Evolutionary conservation across 257 asterid genomes (phyloP).

Genomic region (Scutellaria barbata): DNA sequence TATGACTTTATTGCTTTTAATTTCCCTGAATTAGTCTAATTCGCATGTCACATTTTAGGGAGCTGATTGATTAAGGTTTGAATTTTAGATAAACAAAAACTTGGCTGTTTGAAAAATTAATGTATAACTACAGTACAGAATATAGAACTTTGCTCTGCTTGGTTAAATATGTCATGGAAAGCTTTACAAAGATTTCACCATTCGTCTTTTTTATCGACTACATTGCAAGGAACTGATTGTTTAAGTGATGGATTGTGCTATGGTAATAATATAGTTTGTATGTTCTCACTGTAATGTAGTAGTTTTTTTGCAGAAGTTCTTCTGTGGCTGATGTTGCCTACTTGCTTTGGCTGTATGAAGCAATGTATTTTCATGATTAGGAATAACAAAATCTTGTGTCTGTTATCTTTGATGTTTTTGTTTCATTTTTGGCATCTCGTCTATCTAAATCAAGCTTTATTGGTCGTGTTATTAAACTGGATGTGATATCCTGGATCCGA

Average conservation of each 20-base stretch:
- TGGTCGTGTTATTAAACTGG: background rate
- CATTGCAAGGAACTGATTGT: background rate
- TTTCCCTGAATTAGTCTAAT: slow-evolving; percentile 12
- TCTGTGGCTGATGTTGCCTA: background rate
- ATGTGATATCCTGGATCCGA: slow-evolving; percentile 3
- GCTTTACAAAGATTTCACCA: too few species aligned
- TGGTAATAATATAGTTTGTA: background rate
- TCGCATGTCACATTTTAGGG: background rate
- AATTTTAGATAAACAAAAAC: background rate
- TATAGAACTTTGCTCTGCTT: too few species aligned
- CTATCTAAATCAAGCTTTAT: background rate
- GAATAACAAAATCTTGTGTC: background rate
- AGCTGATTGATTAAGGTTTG: background rate
- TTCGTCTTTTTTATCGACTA: background rate
- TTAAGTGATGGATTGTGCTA: background rate
- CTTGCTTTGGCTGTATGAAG: slow-evolving; percentile 2
- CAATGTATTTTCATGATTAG: background rate
- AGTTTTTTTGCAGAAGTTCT: background rate
- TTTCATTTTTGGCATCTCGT: background rate
- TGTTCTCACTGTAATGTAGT: background rate
- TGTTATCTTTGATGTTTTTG: background rate
- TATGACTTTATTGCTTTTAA: background rate
- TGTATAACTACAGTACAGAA: background rate
- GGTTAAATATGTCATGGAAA: too few species aligned
- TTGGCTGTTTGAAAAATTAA: background rate